Percentiles rank a stretch among this genome's conserved stretches.
These are phyloP conservation scores for Liriodendron chinense DNA, from an alignment of 164 flowering plant species.

Conservation along the genomic window DNA sequence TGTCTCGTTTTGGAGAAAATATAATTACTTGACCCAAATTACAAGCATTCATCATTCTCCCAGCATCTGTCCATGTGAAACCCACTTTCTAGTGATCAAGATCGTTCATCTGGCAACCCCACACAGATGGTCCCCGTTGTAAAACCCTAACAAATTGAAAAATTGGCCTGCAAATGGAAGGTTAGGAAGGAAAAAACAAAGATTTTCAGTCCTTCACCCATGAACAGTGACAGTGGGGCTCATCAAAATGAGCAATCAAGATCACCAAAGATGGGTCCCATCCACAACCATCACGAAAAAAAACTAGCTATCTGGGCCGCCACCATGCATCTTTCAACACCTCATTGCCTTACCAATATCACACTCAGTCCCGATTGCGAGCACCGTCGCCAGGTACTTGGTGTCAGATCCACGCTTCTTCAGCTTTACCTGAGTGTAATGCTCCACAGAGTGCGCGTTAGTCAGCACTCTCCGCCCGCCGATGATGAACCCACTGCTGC, in stretches of 20 bases:
- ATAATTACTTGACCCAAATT: background rate
- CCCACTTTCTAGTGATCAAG: background rate
- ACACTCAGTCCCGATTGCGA: constrained; percentile 94
- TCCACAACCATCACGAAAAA: too few relatives aligned
- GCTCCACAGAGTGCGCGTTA: constrained; percentile 98
- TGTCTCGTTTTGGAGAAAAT: background rate
- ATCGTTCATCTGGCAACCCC: background rate
- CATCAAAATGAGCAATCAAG: too few relatives aligned
- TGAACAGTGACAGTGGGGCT: too few relatives aligned
- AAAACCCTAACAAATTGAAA: background rate
- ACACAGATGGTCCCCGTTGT: background rate
- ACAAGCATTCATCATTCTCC: background rate
- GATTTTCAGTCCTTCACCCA: too few relatives aligned
- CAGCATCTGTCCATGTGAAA: background rate
- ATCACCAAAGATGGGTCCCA: too few relatives aligned
- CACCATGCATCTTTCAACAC: background rate
- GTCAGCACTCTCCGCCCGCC: constrained; percentile 80
- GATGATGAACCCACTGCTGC: constrained; percentile 91
- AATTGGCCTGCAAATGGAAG: background rate
- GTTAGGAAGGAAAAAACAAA: background rate
- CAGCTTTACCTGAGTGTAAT: constrained; percentile 93
- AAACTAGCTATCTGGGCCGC: background rate
- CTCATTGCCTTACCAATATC: constrained; percentile 62
- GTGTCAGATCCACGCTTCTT: constrained; percentile 96
- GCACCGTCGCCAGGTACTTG: constrained; percentile 86